phyloP scores from a whole-genome alignment of 306 rosid species.

The Sphenostylis stenocarpa region DNA sequence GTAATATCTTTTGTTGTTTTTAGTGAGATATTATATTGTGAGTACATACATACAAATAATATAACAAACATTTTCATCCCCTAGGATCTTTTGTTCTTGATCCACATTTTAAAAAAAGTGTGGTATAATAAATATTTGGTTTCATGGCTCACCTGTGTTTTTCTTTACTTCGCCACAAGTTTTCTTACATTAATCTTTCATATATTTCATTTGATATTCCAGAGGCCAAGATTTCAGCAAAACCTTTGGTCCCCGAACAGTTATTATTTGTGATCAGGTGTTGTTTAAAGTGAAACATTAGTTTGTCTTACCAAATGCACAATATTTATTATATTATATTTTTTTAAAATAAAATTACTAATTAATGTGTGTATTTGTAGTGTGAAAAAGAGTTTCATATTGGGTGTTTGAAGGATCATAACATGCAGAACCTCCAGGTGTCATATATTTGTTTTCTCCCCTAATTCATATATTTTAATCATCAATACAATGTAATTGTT shows the following conservation, averaged over 20 bases:
- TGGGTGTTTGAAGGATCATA: constrained; percentile 73
- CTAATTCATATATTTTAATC: background rate
- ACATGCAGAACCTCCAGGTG: constrained; percentile 64
- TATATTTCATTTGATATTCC: constrained; percentile 25
- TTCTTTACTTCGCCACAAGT: background rate
- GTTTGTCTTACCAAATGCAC: background rate
- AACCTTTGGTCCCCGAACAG: constrained; percentile 65
- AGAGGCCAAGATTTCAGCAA: constrained; percentile 63
- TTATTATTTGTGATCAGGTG: constrained; percentile 92
- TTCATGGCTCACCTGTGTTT: background rate
- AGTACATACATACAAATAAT: background rate
- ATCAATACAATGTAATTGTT: background rate
- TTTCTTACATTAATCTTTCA: background rate
- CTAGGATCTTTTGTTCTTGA: background rate
- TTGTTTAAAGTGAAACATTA: background rate
- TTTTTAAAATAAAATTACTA: constrained; percentile 6
- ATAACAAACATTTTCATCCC: too few relatives aligned
- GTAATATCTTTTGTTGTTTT: constrained; percentile 34
- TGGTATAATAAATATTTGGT: background rate
- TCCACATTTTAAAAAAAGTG: background rate
- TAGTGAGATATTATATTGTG: background rate
- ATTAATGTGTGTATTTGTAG: constrained; percentile 36
- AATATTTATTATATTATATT: background rate
- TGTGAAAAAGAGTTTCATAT: constrained; percentile 86
- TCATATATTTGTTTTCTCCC: background rate